Evolutionary conservation across 2,329 filamentous ascomycete genomes (phyloP).

Genomic region (Apiospora arundinis): DNA sequence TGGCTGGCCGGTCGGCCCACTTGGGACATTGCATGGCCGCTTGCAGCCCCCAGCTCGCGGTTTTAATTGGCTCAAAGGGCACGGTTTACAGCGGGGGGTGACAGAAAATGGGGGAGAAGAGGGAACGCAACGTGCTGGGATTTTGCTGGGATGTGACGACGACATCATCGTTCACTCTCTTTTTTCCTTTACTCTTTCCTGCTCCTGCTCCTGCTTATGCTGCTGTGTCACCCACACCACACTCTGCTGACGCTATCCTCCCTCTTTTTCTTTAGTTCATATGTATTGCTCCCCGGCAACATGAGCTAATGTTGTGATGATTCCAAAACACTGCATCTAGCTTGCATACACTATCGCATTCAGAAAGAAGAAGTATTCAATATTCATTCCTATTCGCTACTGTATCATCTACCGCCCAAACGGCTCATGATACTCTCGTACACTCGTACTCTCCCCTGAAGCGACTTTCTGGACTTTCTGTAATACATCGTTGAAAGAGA

Average conservation of each 20-base stretch:
- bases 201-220: background rate
- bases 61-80: background rate
- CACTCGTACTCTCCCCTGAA: background rate
- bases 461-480: background rate
- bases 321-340: background rate
- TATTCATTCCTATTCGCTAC: background rate
- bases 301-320: background rate
- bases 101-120: background rate
- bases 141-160: conserved; percentile 7
- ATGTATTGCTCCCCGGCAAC: background rate
- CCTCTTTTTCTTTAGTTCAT: background rate
- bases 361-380: background rate
- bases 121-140: background rate
- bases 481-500: background rate
- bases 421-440: background rate
- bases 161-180: conserved; percentile 8
- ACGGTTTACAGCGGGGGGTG: conserved; percentile 5
- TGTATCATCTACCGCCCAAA: background rate
- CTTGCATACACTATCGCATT: background rate
- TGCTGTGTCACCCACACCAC: background rate
- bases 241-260: background rate
- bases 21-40: background rate
- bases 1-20: background rate
- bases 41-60: background rate
- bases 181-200: background rate